Evolutionary conservation across 371 early-diverging fungal genomes (phyloP), one percentile per base, ranked within the genome.

Genomic region (Rhizopus microsporus): DNA sequence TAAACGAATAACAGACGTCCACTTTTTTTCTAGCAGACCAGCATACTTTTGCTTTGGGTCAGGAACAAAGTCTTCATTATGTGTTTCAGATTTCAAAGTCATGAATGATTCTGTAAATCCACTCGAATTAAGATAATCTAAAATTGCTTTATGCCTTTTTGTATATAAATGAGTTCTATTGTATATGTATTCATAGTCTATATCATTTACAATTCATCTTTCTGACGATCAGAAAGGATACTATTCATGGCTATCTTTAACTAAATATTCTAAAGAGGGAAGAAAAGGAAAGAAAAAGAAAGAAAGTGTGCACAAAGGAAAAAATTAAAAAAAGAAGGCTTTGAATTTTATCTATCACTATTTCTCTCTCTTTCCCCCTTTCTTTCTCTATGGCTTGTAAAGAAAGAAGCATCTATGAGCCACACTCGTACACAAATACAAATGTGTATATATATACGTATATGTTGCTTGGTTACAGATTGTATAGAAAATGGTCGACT

Each of bases 11-110:
- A 95, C 92, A 12, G 93, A 91, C 6, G 90, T 91, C 97, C 97
- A 96, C 63, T 96, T 96, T 72, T 94, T 94, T 68, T 94, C 95
- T 54, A 96, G 77, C 40, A 96, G 66, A 47, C 91, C 92, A 46
- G 93, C 81, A 67, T 90, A 91, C 55, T 88, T 86, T 69, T 88
- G 86, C 63, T 86, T 89, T 16, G 89, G 89, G 63, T 87, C 92
- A 4, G 87, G 80, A 23, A 72, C 72, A 60, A 87, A 92, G 51
- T 88, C 91, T 15, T 77, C 78, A 57, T 93, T 80, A 40, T 73
- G 77, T 32, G 91, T 78, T 68, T 96, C 96, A n/a, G 60, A 69
- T 67, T 83, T 80, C 32, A 96, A 81, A 3, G 86, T 78, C 12
- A 71, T 67, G 54, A 83, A 88, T 9, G 95, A 79, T 53, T 86